Conservation (phyloP, 176 grass and related monocot genomes). For the Secale cereale region DNA sequence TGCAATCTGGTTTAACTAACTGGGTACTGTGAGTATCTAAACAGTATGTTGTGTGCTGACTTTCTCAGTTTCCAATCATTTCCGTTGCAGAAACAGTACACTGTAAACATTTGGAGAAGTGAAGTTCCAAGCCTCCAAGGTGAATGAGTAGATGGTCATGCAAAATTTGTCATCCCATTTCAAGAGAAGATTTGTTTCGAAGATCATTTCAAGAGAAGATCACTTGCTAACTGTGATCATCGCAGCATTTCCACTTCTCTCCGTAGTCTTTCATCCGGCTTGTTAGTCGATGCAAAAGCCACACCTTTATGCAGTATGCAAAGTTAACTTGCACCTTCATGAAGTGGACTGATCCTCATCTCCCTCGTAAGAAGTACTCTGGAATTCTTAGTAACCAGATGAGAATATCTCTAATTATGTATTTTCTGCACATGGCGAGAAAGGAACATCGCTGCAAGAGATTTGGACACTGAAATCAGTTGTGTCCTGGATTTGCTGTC, state of each 20-base stretch:
- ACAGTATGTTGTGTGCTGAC: not conserved
- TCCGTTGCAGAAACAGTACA: not conserved
- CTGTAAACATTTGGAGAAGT: not conserved
- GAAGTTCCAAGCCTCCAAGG: not conserved
- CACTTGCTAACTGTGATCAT: not conserved
- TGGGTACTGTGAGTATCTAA: not conserved
- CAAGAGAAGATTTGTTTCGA: not conserved
- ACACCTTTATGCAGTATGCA: not conserved
- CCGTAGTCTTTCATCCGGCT: not conserved
- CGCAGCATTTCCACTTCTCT: not conserved
- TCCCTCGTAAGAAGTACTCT: not conserved
- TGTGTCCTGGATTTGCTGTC: not conserved
- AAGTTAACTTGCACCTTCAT: not conserved
- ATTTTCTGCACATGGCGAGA: not conserved
- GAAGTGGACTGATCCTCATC: not conserved
- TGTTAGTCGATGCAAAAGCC: not conserved
- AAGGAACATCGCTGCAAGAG: not conserved
- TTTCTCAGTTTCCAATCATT: not conserved
- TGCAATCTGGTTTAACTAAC: not conserved
- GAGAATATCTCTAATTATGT: not conserved
- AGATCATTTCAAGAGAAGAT: not conserved
- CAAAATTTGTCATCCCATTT: not conserved
- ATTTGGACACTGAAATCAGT: not conserved
- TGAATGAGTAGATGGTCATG: not conserved
- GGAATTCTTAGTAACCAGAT: not conserved